Conservation (phyloP, 2,329 filamentous ascomycete genomes). For the Xylaria sp. region DNA sequence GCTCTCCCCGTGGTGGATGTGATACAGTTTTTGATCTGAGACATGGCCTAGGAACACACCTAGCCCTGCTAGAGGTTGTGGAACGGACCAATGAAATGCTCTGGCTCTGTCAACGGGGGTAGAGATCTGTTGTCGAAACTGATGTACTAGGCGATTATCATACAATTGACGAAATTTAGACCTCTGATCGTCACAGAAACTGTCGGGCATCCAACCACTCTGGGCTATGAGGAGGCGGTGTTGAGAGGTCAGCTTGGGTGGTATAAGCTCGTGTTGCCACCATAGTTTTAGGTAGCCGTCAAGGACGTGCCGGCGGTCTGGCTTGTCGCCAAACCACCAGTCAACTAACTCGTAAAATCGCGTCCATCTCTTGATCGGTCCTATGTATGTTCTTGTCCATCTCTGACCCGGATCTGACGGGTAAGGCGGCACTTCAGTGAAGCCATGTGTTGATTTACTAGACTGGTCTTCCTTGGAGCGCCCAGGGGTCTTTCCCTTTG, state of each 20-base stretch:
- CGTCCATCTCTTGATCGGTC: conserved; percentile 50
- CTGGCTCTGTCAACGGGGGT: conserved; percentile 39
- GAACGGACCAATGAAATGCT: conserved; percentile 44
- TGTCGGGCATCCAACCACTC: conserved; percentile 46
- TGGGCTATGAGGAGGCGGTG: conserved; percentile 40
- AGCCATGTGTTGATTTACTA: conserved; percentile 29
- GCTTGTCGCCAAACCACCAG: conserved; percentile 48
- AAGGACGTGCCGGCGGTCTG: conserved; percentile 41
- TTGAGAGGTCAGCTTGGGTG: conserved; percentile 45
- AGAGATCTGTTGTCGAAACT: conserved; percentile 39
- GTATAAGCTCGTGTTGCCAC: conserved; percentile 47
- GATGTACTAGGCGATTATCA: conserved; percentile 37
- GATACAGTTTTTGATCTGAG: conserved; percentile 45
- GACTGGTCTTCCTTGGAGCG: conserved; percentile 38
- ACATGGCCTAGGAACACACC: conserved; percentile 46
- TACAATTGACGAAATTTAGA: conserved; percentile 45
- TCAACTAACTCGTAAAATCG: conserved; percentile 46
- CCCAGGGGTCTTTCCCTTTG: conserved; percentile 11
- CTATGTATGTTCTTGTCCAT: conserved; percentile 51
- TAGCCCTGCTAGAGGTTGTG: conserved; percentile 41
- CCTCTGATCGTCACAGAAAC: conserved; percentile 42
- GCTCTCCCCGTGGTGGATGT: conserved; percentile 42
- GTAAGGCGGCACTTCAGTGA: conserved; percentile 47
- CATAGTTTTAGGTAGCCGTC: conserved; percentile 46
- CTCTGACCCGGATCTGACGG: conserved; percentile 49